Percentiles rank a stretch among this genome's conserved stretches.
phyloP scores from a whole-genome alignment of 2,329 filamentous ascomycete genomes.

The Phyllosticta paracitricarpa region DNA sequence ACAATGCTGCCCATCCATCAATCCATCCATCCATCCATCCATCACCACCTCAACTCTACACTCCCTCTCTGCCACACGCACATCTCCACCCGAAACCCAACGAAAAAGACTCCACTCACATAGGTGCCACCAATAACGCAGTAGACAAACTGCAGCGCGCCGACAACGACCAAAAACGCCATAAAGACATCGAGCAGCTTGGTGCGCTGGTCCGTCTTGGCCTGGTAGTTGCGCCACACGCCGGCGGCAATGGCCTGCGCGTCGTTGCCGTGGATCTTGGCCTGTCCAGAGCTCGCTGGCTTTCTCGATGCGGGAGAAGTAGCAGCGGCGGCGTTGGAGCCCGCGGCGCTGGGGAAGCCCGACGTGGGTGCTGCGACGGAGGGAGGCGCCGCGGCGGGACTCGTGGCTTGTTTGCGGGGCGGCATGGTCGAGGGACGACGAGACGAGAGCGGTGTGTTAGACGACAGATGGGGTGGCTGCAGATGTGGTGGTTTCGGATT shows the following conservation, averaged over 20 bases:
- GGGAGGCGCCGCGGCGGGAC: conserved; percentile 3
- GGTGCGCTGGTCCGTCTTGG: conserved; percentile 76
- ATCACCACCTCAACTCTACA: not conserved
- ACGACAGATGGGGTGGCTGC: conserved; percentile 12
- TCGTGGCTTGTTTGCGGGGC: conserved; percentile 10
- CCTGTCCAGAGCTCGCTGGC: conserved; percentile 11
- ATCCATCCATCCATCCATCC: not conserved
- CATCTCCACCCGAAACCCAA: not conserved
- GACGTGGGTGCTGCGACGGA: conserved; percentile 14
- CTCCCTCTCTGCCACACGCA: not conserved
- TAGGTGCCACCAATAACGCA: conserved; percentile 89
- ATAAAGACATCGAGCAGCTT: conserved; percentile 91
- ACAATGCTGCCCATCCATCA: conserved; percentile 9
- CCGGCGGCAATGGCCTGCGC: conserved; percentile 53
- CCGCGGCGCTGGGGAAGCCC: conserved; percentile 14
- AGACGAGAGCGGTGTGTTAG: not conserved
- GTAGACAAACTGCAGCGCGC: conserved; percentile 86
- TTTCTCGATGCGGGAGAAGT: conserved; percentile 5
- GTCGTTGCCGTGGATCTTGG: conserved; percentile 26
- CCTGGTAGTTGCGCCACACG: conserved; percentile 68
- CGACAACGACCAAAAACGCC: conserved; percentile 74
- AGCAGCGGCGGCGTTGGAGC: conserved; percentile 11
- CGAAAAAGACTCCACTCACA: conserved; percentile 46
- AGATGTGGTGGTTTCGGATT: not conserved
- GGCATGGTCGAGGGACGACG: conserved; percentile 6